These are phyloP conservation scores for Cronartium quercuum DNA, from an alignment of 1,284 basidiomycete genomes.

Conservation along the genomic window DNA sequence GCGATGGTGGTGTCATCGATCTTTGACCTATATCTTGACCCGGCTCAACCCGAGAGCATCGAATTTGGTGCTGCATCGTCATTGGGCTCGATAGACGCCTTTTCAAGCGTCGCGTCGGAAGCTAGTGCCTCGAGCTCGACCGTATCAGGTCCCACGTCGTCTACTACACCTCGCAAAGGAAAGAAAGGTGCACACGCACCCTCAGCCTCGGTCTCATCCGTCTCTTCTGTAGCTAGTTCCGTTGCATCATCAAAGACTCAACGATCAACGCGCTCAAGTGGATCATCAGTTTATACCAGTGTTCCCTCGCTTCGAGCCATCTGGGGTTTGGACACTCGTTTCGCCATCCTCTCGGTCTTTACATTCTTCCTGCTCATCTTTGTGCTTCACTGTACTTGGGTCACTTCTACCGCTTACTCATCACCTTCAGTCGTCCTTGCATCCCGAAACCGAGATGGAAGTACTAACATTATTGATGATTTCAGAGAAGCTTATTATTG, in stretches of 20 bases:
- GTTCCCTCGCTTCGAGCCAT: constrained; percentile 57
- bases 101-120: constrained; percentile 46
- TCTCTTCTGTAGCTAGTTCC: constrained; percentile 47
- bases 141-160: no score
- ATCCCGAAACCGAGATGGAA: constrained; percentile 72
- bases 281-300: constrained; percentile 44
- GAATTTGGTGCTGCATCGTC: constrained; percentile 40
- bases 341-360: constrained; percentile 67
- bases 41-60: constrained; percentile 47
- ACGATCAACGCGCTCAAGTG: constrained; percentile 33
- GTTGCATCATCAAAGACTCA: constrained; percentile 54
- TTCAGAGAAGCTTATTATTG: constrained; percentile 99
- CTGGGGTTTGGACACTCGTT: constrained; percentile 75
- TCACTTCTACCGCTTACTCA: constrained; percentile 90
- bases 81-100: constrained; percentile 46
- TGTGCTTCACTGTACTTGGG: constrained; percentile 86
- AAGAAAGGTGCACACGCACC: constrained; percentile 16
- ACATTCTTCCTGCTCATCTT: constrained; percentile 63
- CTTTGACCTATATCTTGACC: constrained; percentile 80
- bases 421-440: constrained; percentile 95
- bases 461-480: constrained; percentile 93
- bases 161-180: no score
- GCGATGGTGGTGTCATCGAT: constrained; percentile 85
- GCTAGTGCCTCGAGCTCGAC: constrained; percentile 46
- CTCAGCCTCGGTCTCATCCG: constrained; percentile 44